These are phyloP conservation scores for Castanea sativa DNA, from an alignment of 306 rosid species.

Conservation along the genomic window DNA sequence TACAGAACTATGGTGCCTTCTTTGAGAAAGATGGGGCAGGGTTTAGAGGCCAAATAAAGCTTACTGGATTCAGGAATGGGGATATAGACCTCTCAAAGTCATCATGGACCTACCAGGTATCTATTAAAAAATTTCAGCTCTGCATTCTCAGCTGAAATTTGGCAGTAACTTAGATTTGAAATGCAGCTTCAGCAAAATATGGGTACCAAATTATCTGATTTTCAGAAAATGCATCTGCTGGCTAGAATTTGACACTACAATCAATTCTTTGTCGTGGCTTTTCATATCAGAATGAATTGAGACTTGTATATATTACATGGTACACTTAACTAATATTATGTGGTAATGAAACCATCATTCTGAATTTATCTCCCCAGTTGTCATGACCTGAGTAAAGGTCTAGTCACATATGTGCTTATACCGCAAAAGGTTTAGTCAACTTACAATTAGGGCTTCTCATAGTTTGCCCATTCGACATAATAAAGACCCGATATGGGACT, in stretches of 20 bases:
- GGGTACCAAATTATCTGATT: background rate
- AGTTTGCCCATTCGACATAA: too few species aligned
- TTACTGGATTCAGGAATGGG: constrained; percentile 71
- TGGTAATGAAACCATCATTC: too few species aligned
- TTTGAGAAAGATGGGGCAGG: constrained; percentile 96
- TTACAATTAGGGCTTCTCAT: too few species aligned
- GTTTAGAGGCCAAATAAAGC: constrained; percentile 67
- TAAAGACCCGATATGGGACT: too few species aligned
- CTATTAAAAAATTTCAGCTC: constrained; percentile 12
- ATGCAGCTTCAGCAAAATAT: background rate
- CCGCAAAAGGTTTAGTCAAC: too few species aligned
- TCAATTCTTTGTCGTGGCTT: background rate
- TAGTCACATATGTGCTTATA: too few species aligned
- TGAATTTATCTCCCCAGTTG: too few species aligned
- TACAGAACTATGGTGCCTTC: constrained; percentile 88
- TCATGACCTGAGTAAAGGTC: too few species aligned
- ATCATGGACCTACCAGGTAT: constrained; percentile 91
- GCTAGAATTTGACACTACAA: background rate
- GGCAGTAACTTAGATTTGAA: background rate
- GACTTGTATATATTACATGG: background rate
- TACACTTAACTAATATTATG: background rate
- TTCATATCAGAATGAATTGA: background rate
- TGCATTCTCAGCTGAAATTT: background rate
- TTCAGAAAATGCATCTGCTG: background rate
- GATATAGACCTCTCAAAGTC: constrained; percentile 71